Conservation (phyloP, 257 asterid genomes). For the Capsicum baccatum region DNA sequence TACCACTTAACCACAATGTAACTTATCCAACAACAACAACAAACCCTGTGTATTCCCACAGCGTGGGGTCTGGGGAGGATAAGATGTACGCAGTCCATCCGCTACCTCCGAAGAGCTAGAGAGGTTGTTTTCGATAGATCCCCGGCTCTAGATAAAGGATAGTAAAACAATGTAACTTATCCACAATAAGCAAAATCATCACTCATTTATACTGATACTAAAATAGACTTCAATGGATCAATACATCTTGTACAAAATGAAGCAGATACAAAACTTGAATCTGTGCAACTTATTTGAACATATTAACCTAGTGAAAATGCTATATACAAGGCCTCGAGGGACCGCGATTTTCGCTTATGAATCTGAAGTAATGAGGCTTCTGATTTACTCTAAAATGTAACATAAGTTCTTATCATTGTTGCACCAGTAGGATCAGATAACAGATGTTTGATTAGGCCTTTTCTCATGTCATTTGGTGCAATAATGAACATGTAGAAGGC, state of each 20-base stretch:
- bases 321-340: conserved; percentile 18
- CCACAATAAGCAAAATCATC: not conserved
- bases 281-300: not conserved
- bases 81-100: no score
- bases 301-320: conserved; percentile 12
- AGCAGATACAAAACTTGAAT: not conserved
- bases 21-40: not conserved
- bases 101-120: no score
- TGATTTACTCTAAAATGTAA: conserved; percentile 47
- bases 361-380: conserved; percentile 21
- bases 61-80: no score
- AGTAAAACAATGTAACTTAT: not conserved
- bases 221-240: not conserved
- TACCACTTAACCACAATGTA: not conserved
- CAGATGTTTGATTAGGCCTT: conserved; percentile 83
- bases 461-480: conserved; percentile 94
- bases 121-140: no score
- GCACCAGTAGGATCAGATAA: conserved; percentile 95
- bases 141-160: no score
- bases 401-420: conserved; percentile 84
- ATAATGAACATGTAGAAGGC: conserved; percentile 91
- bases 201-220: not conserved
- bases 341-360: not conserved
- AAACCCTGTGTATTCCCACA: no score
- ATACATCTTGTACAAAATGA: not conserved